These are phyloP conservation scores for Septoria linicola DNA, from an alignment of 2,329 filamentous ascomycete genomes.

Conservation along the genomic window DNA sequence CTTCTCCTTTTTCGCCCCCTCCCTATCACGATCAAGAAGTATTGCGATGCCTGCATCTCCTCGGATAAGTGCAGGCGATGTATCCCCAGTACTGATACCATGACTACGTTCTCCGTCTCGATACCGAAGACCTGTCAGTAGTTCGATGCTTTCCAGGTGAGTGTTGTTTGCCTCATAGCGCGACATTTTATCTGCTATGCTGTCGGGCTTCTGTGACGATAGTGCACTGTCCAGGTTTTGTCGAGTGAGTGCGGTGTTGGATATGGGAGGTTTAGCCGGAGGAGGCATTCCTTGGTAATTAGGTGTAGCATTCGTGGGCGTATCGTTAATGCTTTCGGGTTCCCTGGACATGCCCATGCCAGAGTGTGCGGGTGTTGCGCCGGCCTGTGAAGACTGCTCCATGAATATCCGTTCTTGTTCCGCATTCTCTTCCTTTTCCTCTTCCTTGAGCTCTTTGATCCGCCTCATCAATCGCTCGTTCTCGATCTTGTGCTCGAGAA, in stretches of 20 bases:
- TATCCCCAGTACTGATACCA: slow-evolving; percentile 82
- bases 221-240: slow-evolving; percentile 76
- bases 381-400: slow-evolving; percentile 33
- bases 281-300: slow-evolving; percentile 62
- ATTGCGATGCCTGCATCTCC: slow-evolving; percentile 87
- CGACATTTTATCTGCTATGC: slow-evolving; percentile 80
- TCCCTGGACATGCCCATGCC: slow-evolving; percentile 22
- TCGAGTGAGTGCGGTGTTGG: slow-evolving; percentile 69
- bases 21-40: slow-evolving; percentile 75
- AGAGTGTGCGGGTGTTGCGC: slow-evolving; percentile 30
- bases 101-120: slow-evolving; percentile 83
- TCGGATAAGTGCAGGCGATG: slow-evolving; percentile 75
- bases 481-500: slow-evolving; percentile 94
- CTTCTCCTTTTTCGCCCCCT: slow-evolving; percentile 80
- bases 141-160: slow-evolving; percentile 85
- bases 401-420: slow-evolving; percentile 59
- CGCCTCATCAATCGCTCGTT: slow-evolving; percentile 82
- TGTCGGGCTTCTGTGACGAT: slow-evolving; percentile 66
- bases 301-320: slow-evolving; percentile 26
- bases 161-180: slow-evolving; percentile 69
- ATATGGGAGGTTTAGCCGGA: slow-evolving; percentile 60
- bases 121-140: slow-evolving; percentile 86
- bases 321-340: slow-evolving; percentile 23
- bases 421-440: slow-evolving; percentile 78
- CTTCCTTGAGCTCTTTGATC: slow-evolving; percentile 78